These are phyloP conservation scores for Anisodus acutangulus DNA, from an alignment of 257 asterid genomes.

Conservation along the genomic window DNA sequence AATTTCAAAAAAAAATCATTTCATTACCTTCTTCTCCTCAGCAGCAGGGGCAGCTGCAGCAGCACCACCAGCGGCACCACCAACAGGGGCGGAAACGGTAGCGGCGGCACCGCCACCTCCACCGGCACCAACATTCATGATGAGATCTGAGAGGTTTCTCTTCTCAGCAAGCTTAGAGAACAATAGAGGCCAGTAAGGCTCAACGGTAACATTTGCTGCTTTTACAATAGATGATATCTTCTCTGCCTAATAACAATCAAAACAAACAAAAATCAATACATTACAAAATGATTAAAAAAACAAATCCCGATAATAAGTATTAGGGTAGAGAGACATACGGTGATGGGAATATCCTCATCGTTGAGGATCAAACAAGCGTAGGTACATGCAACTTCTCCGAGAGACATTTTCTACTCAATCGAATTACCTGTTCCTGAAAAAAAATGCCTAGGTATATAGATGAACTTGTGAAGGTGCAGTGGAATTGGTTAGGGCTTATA, in stretches of 20 bases:
- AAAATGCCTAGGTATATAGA: neutral
- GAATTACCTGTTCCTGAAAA: neutral
- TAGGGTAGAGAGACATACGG: conserved; percentile 39
- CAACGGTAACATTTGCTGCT: conserved; percentile 65
- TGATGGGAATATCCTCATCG: conserved; percentile 73
- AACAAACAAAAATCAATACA: neutral
- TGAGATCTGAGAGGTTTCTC: conserved; percentile 62
- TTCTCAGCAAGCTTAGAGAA: conserved; percentile 74
- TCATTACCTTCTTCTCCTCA: conserved; percentile 55
- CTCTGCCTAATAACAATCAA: conserved; percentile 54
- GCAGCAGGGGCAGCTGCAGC: conserved; percentile 63
- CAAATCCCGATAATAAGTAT: neutral
- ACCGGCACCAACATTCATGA: conserved; percentile 67
- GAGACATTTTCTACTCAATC: conserved; percentile 43
- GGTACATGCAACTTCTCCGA: conserved; percentile 66
- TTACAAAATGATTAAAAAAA: neutral
- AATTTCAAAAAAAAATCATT: neutral
- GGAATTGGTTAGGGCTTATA: neutral
- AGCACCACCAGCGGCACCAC: conserved; percentile 51
- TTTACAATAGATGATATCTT: conserved; percentile 55
- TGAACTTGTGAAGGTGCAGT: too few relatives aligned
- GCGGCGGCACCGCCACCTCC: conserved; percentile 70
- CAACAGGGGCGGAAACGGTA: conserved; percentile 52
- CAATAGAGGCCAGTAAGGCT: conserved; percentile 79
- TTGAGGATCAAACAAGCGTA: conserved; percentile 68